These are phyloP conservation scores for Loxodes magnus DNA, from an alignment of 73 alveolate species.

Conservation along the genomic window DNA sequence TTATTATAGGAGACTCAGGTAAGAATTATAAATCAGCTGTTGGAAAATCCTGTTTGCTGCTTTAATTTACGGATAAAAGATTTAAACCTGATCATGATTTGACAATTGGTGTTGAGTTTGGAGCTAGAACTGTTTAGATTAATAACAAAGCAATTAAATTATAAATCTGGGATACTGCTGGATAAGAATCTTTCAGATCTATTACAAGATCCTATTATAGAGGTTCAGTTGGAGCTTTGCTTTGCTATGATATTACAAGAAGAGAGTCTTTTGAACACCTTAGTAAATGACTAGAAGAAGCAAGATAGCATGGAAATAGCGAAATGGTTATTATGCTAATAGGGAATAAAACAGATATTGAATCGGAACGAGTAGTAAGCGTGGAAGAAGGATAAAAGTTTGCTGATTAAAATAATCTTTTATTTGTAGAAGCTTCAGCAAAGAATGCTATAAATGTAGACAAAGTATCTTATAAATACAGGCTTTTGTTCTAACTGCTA, in stretches of 20 bases:
- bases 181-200: constrained; percentile 84
- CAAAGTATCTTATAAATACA: too few relatives aligned
- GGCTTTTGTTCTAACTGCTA: constrained; percentile 7
- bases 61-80: constrained; percentile 56
- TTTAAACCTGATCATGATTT: constrained; percentile 72
- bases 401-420: constrained; percentile 52
- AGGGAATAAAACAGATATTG: constrained; percentile 41
- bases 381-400: constrained; percentile 50
- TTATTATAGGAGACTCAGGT: constrained; percentile 55
- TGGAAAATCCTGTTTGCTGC: constrained; percentile 80
- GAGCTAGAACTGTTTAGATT: constrained; percentile 64
- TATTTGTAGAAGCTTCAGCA: constrained; percentile 73
- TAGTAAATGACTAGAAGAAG: constrained; percentile 33
- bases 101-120: constrained; percentile 93
- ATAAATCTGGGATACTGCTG: constrained; percentile 95
- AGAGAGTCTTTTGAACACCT: constrained; percentile 37
- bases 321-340: constrained; percentile 23
- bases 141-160: constrained; percentile 52
- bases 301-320: constrained; percentile 18
- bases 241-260: constrained; percentile 79
- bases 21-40: too few relatives aligned
- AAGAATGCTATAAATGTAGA: constrained; percentile 47
- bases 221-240: constrained; percentile 79
- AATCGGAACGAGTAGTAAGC: constrained; percentile 42
- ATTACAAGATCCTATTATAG: constrained; percentile 80